Conservation (phyloP, 1,284 basidiomycete species). For the Cutaneotrichosporon arboriforme region DNA sequence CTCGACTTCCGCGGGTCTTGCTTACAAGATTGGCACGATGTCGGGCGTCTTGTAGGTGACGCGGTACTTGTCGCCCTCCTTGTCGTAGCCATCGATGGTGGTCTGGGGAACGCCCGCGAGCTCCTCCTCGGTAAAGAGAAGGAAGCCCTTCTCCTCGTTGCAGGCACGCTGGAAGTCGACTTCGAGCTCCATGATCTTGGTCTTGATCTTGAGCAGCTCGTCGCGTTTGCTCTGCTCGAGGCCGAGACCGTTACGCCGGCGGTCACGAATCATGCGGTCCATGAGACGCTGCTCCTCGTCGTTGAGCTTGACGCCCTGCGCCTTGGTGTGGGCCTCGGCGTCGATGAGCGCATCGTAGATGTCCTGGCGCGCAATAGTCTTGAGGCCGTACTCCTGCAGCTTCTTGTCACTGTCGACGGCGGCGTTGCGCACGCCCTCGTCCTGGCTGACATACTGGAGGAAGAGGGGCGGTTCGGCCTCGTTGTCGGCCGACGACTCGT, state of each 20-base stretch:
- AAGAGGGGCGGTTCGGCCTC: conserved; percentile 9
- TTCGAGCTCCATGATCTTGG: conserved; percentile 15
- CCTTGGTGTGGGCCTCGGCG: conserved; percentile 11
- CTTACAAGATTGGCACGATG: conserved; percentile 17
- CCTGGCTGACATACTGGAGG: conserved; percentile 17
- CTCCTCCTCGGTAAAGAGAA: conserved; percentile 18
- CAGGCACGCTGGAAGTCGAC: conserved; percentile 20
- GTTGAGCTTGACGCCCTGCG: conserved; percentile 12
- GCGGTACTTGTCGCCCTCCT: conserved; percentile 19
- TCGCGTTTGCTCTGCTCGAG: conserved; percentile 16
- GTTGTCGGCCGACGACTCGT: conserved; percentile 8
- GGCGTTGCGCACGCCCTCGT: conserved; percentile 15
- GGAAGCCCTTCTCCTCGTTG: conserved; percentile 21
- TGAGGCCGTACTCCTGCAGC: conserved; percentile 14
- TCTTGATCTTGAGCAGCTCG: conserved; percentile 16
- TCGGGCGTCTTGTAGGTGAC: conserved; percentile 22
- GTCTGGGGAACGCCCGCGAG: conserved; percentile 18
- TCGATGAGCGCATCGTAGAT: conserved; percentile 17
- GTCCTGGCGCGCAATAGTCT: conserved; percentile 15
- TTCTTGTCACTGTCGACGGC: conserved; percentile 16
- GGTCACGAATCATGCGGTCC: conserved; percentile 17
- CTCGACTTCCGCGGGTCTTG: not conserved
- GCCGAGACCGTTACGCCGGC: conserved; percentile 15
- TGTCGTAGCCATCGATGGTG: conserved; percentile 11
- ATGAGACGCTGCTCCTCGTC: conserved; percentile 18